phyloP scores from a whole-genome alignment of 768 basidiomycete genomes.

The Amanita phalloides region DNA sequence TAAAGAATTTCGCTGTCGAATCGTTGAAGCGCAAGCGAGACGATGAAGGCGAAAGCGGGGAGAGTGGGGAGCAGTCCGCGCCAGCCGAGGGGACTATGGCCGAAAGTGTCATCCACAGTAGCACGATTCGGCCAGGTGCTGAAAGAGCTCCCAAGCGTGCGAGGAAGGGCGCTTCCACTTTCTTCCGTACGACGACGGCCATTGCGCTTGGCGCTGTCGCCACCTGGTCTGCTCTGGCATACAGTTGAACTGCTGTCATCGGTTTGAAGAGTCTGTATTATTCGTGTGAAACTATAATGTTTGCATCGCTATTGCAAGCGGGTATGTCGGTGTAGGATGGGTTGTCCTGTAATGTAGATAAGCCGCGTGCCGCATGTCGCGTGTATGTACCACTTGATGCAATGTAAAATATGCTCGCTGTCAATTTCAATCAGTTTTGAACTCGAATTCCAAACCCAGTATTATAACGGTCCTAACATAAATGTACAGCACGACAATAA shows the following conservation, averaged over 20 bases:
- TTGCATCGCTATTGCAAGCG: background rate
- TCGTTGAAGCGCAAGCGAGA: constrained; percentile 60
- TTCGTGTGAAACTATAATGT: background rate
- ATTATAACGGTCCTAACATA: background rate
- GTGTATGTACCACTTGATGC: background rate
- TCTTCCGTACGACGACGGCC: constrained; percentile 50
- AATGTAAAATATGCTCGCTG: background rate
- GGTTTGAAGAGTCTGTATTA: background rate
- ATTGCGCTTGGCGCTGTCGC: constrained; percentile 59
- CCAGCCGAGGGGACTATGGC: constrained; percentile 2
- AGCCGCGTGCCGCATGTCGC: background rate
- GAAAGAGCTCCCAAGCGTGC: constrained; percentile 30
- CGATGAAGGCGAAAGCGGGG: constrained; percentile 17
- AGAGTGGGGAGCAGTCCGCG: constrained; percentile 5
- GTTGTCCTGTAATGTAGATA: background rate
- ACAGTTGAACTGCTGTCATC: constrained; percentile 24
- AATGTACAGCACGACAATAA: constrained; percentile 2
- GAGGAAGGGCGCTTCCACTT: constrained; percentile 28
- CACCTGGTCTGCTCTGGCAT: constrained; percentile 67
- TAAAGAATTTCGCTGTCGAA: constrained; percentile 17
- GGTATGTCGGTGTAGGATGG: background rate
- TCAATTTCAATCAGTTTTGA: background rate
- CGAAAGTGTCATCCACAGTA: constrained; percentile 3
- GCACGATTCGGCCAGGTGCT: constrained; percentile 2
- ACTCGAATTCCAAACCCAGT: background rate